phyloP scores from a whole-genome alignment of 805 yeast species.

The Candida loeiensis region DNA sequence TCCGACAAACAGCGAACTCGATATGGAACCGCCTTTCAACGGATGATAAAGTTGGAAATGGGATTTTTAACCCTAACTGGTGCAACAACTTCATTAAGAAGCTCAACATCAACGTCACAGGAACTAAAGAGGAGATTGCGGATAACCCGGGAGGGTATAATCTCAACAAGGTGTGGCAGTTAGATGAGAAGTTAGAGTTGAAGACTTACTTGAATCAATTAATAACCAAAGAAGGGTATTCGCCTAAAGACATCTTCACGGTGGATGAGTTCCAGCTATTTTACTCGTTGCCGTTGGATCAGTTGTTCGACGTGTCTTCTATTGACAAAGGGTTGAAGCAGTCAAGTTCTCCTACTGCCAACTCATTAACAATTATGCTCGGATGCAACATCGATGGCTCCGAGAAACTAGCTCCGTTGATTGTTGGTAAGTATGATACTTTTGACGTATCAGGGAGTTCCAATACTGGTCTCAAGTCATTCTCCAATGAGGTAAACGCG shows the following conservation, averaged over 20 bases:
- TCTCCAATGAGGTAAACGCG: slow-evolving; percentile 3
- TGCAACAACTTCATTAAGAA: slow-evolving; percentile 45
- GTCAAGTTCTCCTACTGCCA: slow-evolving; percentile 37
- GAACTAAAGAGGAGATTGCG: slow-evolving; percentile 41
- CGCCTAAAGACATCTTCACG: slow-evolving; percentile 53
- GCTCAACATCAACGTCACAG: slow-evolving; percentile 50
- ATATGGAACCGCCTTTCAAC: slow-evolving; percentile 61
- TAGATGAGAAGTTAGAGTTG: slow-evolving; percentile 52
- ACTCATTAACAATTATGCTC: slow-evolving; percentile 51
- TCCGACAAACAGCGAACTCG: slow-evolving; percentile 59
- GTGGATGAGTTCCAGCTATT: slow-evolving; percentile 60
- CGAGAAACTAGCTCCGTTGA: slow-evolving; percentile 57
- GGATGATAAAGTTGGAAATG: slow-evolving; percentile 55
- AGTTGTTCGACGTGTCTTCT: slow-evolving; percentile 45
- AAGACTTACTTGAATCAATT: slow-evolving; percentile 38
- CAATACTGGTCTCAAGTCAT: slow-evolving; percentile 18
- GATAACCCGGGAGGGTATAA: slow-evolving; percentile 24
- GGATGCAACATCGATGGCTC: slow-evolving; percentile 62
- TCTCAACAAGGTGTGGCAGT: slow-evolving; percentile 54
- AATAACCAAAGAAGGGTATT: slow-evolving; percentile 32
- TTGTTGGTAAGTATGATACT: slow-evolving; percentile 56
- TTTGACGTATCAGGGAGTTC: slow-evolving; percentile 33
- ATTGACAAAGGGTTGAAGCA: slow-evolving; percentile 42
- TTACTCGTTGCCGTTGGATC: slow-evolving; percentile 58
- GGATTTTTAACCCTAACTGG: slow-evolving; percentile 66